A percentile compares a stretch with the other conserved stretches of the same genome.
Conservation (phyloP, 495 filamentous ascomycete genomes). For the Hypoxylon subgilvum region DNA sequence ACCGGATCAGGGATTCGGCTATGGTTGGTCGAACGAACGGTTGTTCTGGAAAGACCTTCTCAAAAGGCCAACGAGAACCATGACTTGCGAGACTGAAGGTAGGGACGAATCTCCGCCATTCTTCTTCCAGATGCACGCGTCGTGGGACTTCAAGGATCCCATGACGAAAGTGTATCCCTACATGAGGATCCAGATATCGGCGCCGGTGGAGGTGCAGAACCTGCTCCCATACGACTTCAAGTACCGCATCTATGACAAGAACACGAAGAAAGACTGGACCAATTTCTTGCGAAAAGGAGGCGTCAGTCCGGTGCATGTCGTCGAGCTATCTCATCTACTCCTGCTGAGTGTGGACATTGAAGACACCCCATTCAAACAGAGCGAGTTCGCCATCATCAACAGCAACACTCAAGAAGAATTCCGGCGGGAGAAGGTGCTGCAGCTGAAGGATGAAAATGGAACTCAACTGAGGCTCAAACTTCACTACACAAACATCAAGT, state of each 20-base stretch:
- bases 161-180: slow-evolving; percentile 85
- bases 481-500: slow-evolving; percentile 89
- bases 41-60: slow-evolving; percentile 92
- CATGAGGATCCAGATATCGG: slow-evolving; percentile 88
- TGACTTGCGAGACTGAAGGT: slow-evolving; percentile 84
- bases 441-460: slow-evolving; percentile 81
- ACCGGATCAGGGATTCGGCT: slow-evolving; percentile 96
- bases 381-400: slow-evolving; percentile 96
- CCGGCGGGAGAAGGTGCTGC: slow-evolving; percentile 76
- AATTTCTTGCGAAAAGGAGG: slow-evolving; percentile 97
- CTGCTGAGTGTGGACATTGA: slow-evolving; percentile 93
- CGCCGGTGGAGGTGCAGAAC: slow-evolving; percentile 93
- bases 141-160: slow-evolving; percentile 34
- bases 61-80: slow-evolving; percentile 77
- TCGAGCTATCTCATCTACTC: slow-evolving; percentile 93
- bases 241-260: slow-evolving; percentile 97
- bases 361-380: slow-evolving; percentile 90
- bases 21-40: slow-evolving; percentile 87
- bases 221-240: slow-evolving; percentile 97
- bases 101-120: slow-evolving; percentile 89
- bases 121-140: slow-evolving; percentile 91
- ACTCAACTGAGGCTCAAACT: slow-evolving; percentile 79
- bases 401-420: slow-evolving; percentile 87
- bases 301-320: slow-evolving; percentile 94
- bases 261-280: slow-evolving; percentile 96